phyloP scores from a whole-genome alignment of 1,284 basidiomycete species.

The Filobasidium uniguttulatum region DNA sequence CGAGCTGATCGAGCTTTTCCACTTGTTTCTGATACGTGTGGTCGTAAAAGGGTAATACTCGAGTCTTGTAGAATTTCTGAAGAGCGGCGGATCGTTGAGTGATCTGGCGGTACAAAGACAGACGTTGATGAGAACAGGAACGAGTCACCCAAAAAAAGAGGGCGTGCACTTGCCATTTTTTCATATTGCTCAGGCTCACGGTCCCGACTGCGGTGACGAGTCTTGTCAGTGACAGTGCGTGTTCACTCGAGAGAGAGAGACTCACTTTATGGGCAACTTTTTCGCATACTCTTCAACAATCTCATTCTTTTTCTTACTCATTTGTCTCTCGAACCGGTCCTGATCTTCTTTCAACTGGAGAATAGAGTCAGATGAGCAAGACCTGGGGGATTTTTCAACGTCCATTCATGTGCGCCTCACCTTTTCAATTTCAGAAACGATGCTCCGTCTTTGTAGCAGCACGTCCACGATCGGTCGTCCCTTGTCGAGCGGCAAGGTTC shows the following conservation, averaged over 20 bases:
- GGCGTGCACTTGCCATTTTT: background rate
- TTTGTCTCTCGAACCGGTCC: background rate
- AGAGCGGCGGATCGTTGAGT: background rate
- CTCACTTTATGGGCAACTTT: background rate
- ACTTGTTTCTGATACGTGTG: background rate
- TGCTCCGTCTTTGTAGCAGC: background rate
- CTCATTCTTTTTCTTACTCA: background rate
- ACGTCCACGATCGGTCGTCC: background rate
- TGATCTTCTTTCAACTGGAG: background rate
- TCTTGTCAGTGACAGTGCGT: background rate
- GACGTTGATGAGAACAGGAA: background rate
- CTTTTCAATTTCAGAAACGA: background rate
- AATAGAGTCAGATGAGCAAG: background rate
- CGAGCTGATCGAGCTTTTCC: background rate
- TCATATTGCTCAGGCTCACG: background rate
- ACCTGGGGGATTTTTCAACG: background rate
- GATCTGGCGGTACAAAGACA: background rate
- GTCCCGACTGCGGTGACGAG: background rate
- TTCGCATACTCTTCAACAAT: background rate
- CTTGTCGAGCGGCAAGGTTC: background rate
- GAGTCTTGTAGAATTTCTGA: background rate
- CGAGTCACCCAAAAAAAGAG: background rate
- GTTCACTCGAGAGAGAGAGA: background rate
- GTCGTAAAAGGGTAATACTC: slow-evolving; percentile 1
- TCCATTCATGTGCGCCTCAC: too few relatives aligned